phyloP scores from a whole-genome alignment of 768 basidiomycete species.

The Boletellus sp. region DNA sequence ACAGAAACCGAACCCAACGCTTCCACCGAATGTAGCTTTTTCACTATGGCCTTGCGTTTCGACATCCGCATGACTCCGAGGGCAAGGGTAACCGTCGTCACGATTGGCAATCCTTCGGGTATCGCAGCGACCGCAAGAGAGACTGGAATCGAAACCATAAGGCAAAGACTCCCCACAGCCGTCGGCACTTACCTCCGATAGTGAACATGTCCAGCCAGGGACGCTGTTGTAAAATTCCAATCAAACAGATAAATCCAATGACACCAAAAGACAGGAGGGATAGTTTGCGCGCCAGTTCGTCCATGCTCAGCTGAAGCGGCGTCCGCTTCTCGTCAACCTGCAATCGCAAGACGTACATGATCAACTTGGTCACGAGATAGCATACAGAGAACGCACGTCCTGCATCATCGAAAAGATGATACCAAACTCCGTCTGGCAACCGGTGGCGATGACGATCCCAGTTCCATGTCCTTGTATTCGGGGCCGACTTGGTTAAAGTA shows the following conservation, averaged over 20 bases:
- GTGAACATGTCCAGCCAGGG: conserved; percentile 99
- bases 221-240: conserved; percentile 81
- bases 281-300: conserved; percentile 90
- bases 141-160: conserved; percentile 46
- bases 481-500: conserved; percentile 1
- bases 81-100: conserved; percentile 95
- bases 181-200: conserved; percentile 73
- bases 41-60: conserved; percentile 92
- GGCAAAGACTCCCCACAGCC: not conserved
- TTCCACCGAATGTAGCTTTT: conserved; percentile 94
- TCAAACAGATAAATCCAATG: conserved; percentile 89
- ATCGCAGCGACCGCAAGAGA: conserved; percentile 98
- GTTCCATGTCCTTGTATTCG: conserved; percentile 62
- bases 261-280: conserved; percentile 90
- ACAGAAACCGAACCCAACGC: conserved; percentile 93
- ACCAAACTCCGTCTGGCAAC: conserved; percentile 88
- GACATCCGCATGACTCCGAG: conserved; percentile 93
- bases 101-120: conserved; percentile 93
- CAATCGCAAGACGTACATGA: not conserved
- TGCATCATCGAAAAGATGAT: conserved; percentile 99
- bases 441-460: conserved; percentile 84
- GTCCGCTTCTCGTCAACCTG: conserved; percentile 85
- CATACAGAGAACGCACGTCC: conserved; percentile 51
- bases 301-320: conserved; percentile 91
- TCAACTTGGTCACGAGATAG: not conserved